phyloP scores from a whole-genome alignment of 208 protist species.

The Angomonas deanei region DNA sequence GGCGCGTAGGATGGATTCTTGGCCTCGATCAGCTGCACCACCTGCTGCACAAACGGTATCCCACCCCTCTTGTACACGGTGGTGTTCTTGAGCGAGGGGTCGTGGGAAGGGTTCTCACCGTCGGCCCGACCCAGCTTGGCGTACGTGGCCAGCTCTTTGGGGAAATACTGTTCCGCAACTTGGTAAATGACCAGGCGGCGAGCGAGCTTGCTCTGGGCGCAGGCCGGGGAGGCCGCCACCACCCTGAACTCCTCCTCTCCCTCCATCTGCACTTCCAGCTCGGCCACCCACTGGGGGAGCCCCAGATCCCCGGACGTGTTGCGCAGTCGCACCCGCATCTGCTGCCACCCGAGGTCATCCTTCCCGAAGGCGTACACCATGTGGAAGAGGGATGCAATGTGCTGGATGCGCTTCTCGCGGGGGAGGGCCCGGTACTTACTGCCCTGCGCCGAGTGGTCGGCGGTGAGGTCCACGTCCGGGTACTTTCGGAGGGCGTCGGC shows the following conservation, averaged over 20 bases:
- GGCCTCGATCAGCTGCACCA: conserved; percentile 51
- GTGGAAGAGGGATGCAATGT: conserved; percentile 57
- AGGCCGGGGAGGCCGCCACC: conserved; percentile 68
- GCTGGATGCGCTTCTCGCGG: conserved; percentile 79
- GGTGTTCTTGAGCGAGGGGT: conserved; percentile 10
- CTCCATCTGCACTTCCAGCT: conserved; percentile 81
- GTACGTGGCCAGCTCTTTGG: conserved; percentile 68
- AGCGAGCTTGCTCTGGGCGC: conserved; percentile 50
- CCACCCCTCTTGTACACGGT: conserved; percentile 36
- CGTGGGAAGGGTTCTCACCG: conserved; percentile 38
- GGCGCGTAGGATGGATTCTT: conserved; percentile 45
- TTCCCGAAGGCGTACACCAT: conserved; percentile 72
- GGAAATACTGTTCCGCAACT: conserved; percentile 72
- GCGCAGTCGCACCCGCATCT: conserved; percentile 71
- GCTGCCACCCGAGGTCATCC: conserved; percentile 84
- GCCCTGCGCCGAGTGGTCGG: conserved; percentile 53
- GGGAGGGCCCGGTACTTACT: conserved; percentile 67
- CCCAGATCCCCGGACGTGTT: conserved; percentile 61
- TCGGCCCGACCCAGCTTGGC: conserved; percentile 46
- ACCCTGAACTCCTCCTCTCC: conserved; percentile 57
- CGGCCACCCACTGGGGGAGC: conserved; percentile 80
- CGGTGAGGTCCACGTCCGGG: conserved; percentile 79
- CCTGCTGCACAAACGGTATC: conserved; percentile 56
- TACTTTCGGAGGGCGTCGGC: conserved; percentile 48
- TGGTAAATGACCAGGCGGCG: conserved; percentile 68